These are phyloP conservation scores for Aspergillus cavernicola DNA, from an alignment of 495 filamentous ascomycete species.

Conservation along the genomic window DNA sequence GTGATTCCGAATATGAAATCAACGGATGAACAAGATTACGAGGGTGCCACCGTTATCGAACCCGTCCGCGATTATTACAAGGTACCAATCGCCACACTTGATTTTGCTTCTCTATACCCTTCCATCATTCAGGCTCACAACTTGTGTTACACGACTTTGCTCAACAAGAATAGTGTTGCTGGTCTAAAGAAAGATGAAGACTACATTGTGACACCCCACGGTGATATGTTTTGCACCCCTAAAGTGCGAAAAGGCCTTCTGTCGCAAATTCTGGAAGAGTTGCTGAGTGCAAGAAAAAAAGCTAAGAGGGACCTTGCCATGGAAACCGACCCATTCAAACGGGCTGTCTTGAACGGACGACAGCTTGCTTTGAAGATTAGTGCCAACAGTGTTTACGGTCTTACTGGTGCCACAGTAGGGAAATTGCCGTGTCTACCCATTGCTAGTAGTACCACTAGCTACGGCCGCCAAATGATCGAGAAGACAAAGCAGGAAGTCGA, in stretches of 20 bases:
- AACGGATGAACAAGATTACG: conserved; percentile 77
- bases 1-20: conserved; percentile 82
- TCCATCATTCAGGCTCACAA: conserved; percentile 99
- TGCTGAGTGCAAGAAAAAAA: conserved; percentile 83
- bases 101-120: conserved; percentile 98
- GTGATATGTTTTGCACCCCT: conserved; percentile 85
- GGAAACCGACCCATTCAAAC: conserved; percentile 95
- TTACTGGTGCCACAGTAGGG: conserved; percentile 93
- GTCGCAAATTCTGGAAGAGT: conserved; percentile 90
- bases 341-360: conserved; percentile 94
- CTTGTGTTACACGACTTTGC: conserved; percentile 92
- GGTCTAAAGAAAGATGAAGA: conserved; percentile 81
- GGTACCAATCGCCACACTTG: conserved; percentile 91
- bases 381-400: conserved; percentile 96
- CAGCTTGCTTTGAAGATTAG: conserved; percentile 96
- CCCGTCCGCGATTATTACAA: conserved; percentile 88
- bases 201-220: conserved; percentile 93
- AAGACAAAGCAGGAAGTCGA: conserved; percentile 94
- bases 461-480: conserved; percentile 97
- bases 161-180: conserved; percentile 77
- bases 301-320: conserved; percentile 87
- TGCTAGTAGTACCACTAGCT: conserved; percentile 92
- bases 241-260: conserved; percentile 90
- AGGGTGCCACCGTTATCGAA: conserved; percentile 97
- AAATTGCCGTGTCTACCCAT: conserved; percentile 95